Percentiles rank a stretch among this genome's conserved stretches.
Conservation (phyloP, 805 yeast species). For the Kluyveromyces starmeri region DNA sequence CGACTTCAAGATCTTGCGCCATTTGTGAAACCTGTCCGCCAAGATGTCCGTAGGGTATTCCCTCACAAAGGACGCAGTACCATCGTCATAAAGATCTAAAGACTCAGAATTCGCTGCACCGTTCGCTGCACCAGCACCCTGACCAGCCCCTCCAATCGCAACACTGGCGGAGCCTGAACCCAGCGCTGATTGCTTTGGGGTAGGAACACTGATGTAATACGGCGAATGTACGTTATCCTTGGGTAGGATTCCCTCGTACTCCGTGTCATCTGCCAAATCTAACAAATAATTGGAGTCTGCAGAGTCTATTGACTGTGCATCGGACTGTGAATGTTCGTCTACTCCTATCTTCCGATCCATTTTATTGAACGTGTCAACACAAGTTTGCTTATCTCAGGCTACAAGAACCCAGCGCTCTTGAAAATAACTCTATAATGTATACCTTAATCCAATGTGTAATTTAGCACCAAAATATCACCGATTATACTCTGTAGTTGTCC, state of each 20-base stretch:
- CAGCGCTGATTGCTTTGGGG: conserved; percentile 22
- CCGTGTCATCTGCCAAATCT: conserved; percentile 18
- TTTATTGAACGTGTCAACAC: too few species aligned
- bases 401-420: too few species aligned
- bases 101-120: conserved; percentile 1
- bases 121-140: conserved; percentile 4
- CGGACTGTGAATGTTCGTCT: too few species aligned
- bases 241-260: conserved; percentile 18
- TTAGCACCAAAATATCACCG: too few species aligned
- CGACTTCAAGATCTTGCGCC: conserved; percentile 71
- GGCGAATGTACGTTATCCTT: conserved; percentile 26
- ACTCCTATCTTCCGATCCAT: too few species aligned
- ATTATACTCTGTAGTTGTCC: too few species aligned
- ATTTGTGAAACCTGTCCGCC: conserved; percentile 69
- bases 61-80: conserved; percentile 15
- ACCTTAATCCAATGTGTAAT: too few species aligned
- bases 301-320: conserved; percentile 14
- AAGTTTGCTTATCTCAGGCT: too few species aligned
- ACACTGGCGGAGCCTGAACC: not conserved
- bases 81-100: conserved; percentile 5
- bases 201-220: conserved; percentile 27
- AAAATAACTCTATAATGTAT: not conserved
- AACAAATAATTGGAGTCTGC: conserved; percentile 18
- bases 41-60: conserved; percentile 69
- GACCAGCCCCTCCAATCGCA: not conserved